Evolutionary conservation across 2,329 filamentous ascomycete genomes (phyloP), one percentile per base, ranked within the genome.

Genomic region (Fonsecaea nubica): DNA sequence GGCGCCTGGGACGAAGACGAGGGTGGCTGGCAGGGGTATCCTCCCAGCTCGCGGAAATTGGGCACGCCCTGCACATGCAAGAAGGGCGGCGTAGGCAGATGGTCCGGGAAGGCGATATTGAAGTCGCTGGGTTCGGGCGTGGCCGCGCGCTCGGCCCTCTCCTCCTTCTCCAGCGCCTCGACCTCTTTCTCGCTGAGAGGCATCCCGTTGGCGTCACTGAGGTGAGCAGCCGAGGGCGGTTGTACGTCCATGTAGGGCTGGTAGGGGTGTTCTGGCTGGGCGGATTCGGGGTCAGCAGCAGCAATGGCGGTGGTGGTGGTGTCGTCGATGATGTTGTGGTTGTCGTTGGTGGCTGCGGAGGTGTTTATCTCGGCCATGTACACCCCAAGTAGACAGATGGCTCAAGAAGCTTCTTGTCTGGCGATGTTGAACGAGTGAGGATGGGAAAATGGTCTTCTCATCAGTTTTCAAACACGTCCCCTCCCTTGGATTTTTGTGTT

Each of bases 31-130:
- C 32, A 58, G 32, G 42, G 66, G 73, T 88, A 87, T 53, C 87
- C 87, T 69, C 88, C 89, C 32, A 90, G 79, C 74, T 91, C 89
- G 62, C 90, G 85, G 75, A 92, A 88, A 78, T 92, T 92, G 68
- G 81, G 82, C 40, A 92, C 82, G 21, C 89, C 89, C 2, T 82
- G 78, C 38, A 90, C 79, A 61, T 69, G 62, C 59, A 75, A 33
- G 67, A 75, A 74, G 2, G 72, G 72, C 33, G 73, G 72, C 4
- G 62, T 70, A 54, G 71, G 72, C 15, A 73, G 63, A 58, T 71
- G 25, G n/a, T 64, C 42, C 7, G 72, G 72, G 40, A 72, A 70
- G 30, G 61, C 50, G 38, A 69, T 67, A 60, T 21, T 56, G 33
- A 69, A 68, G 32, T 71, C 66, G 32, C 64, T 63, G 36, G 68